A percentile compares a stretch with the other conserved stretches of the same genome.
phyloP scores from a whole-genome alignment of 805 yeast species.

The Sungouiella blattae region DNA sequence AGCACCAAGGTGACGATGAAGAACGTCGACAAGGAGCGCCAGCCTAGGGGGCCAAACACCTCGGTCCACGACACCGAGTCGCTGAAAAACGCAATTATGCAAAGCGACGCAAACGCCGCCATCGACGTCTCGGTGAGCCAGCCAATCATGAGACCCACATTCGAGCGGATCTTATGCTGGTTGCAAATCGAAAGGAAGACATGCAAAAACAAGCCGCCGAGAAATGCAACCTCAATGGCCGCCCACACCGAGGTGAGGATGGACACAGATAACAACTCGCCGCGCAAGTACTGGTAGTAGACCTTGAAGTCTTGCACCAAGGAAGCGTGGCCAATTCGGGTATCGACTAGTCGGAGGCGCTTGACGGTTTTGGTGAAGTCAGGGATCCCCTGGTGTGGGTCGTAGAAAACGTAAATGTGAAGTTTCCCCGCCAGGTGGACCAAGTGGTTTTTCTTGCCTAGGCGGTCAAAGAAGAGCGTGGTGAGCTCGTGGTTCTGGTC shows the following conservation, averaged over 20 bases:
- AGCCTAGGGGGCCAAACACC: slow-evolving; percentile 25
- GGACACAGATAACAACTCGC: slow-evolving; percentile 4
- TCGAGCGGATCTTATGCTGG: slow-evolving; percentile 31
- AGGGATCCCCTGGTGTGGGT: background rate
- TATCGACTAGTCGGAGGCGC: background rate
- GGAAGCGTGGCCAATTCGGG: background rate
- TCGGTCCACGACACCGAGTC: slow-evolving; percentile 22
- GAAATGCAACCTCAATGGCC: slow-evolving; percentile 6
- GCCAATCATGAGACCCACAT: slow-evolving; percentile 32
- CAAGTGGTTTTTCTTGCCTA: slow-evolving; percentile 26
- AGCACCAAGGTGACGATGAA: slow-evolving; percentile 24
- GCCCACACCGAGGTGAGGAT: background rate
- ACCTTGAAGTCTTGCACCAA: slow-evolving; percentile 13
- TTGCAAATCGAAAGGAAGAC: slow-evolving; percentile 31
- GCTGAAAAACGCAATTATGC: slow-evolving; percentile 6
- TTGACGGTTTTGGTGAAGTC: background rate
- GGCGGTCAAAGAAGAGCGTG: slow-evolving; percentile 23
- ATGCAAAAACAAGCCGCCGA: slow-evolving; percentile 11
- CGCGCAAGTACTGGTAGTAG: slow-evolving; percentile 8
- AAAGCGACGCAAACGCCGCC: slow-evolving; percentile 26
- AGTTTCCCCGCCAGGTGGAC: slow-evolving; percentile 22
- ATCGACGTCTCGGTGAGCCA: slow-evolving; percentile 30
- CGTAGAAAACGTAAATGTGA: slow-evolving; percentile 22
- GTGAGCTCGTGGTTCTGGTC: slow-evolving; percentile 20
- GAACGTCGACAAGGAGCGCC: slow-evolving; percentile 20